Percentiles rank a stretch among this genome's conserved stretches.
Conservation (phyloP, 2,329 filamentous ascomycete genomes). For the Diaporthe nobilis region DNA sequence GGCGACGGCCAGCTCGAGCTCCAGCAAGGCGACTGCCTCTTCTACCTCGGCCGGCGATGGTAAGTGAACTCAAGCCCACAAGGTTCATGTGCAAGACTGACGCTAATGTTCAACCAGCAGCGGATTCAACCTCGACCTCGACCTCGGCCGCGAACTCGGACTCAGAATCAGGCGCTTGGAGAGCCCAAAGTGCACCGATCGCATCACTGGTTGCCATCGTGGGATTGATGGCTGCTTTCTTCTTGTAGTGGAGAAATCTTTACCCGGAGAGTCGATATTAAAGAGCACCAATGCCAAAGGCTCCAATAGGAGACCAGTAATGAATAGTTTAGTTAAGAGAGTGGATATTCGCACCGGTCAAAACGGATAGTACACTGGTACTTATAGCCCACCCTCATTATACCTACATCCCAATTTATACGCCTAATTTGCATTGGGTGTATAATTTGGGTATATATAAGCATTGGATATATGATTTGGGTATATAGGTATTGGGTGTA, state of each 20-base stretch:
- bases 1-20: constrained; percentile 6
- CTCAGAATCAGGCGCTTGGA: constrained; percentile 19
- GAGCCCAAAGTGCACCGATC: background rate
- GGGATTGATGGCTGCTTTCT: constrained; percentile 15
- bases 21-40: background rate
- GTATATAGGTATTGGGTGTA: too few relatives aligned
- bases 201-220: background rate
- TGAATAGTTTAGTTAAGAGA: background rate
- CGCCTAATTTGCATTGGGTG: too few relatives aligned
- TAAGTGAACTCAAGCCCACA: background rate
- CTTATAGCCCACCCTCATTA: too few relatives aligned
- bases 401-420: too few relatives aligned
- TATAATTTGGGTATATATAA: too few relatives aligned
- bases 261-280: background rate
- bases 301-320: background rate
- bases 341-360: too few relatives aligned
- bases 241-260: background rate
- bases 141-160: background rate
- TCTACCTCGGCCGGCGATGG: background rate
- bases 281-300: background rate
- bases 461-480: too few relatives aligned
- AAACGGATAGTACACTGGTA: too few relatives aligned
- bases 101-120: background rate
- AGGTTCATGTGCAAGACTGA: background rate
- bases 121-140: background rate